Percentiles rank a stretch among this genome's conserved stretches.
Evolutionary conservation across 2,329 filamentous ascomycete species (phyloP).

Genomic region (Aspergillus brunneoviolaceus): DNA sequence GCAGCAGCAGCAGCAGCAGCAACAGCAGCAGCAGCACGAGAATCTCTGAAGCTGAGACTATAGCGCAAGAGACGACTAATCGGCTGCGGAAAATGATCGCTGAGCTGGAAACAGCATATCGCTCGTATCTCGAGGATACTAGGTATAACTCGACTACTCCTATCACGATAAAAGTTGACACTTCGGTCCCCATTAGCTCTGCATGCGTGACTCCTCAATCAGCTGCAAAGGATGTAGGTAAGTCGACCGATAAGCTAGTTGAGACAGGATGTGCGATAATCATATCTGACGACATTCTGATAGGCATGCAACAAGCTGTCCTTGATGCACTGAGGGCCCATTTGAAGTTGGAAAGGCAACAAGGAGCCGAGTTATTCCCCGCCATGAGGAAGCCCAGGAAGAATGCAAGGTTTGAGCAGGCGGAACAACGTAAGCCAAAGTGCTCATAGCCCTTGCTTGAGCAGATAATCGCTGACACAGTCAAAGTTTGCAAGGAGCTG

Average conservation of each 20-base stretch:
- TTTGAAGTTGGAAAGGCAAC: conserved; percentile 23
- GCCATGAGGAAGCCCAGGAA: conserved; percentile 26
- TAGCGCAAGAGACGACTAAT: background rate
- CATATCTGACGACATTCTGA: background rate
- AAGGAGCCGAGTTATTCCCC: conserved; percentile 23
- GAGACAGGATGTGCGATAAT: background rate
- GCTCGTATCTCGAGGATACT: background rate
- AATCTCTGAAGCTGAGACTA: background rate
- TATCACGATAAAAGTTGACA: background rate
- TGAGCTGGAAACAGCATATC: conserved; percentile 19
- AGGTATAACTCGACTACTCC: conserved; percentile 1
- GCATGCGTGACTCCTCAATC: background rate
- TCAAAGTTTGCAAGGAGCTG: conserved; percentile 24
- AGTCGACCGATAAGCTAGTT: background rate
- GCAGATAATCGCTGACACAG: background rate
- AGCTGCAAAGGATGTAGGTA: conserved; percentile 5
- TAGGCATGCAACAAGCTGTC: conserved; percentile 13
- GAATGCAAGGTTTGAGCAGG: conserved; percentile 28
- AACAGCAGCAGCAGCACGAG: background rate
- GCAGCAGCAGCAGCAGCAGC: too few species aligned
- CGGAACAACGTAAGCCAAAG: conserved; percentile 27
- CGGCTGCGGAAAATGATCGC: conserved; percentile 1
- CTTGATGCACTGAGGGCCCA: conserved; percentile 24
- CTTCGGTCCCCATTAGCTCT: background rate
- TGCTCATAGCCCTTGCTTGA: background rate